Evolutionary conservation across 2,329 filamentous ascomycete genomes (phyloP).

Genomic region (Capronia epimyces): DNA sequence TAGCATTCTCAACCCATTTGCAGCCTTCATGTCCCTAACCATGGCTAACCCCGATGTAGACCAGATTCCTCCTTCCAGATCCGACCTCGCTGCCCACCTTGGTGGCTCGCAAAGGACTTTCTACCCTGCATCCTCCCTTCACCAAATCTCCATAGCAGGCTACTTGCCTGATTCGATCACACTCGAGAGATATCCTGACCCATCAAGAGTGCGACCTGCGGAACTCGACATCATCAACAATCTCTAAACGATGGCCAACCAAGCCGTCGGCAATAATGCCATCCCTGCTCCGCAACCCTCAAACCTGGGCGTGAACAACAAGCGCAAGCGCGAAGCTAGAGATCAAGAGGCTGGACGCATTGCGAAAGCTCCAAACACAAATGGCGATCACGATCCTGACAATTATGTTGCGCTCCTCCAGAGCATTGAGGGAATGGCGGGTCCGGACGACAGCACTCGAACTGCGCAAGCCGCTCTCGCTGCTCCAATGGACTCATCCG

Average conservation of each 20-base stretch:
- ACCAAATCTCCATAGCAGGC: slow-evolving; percentile 4
- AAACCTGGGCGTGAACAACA: slow-evolving; percentile 21
- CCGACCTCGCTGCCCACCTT: slow-evolving; percentile 24
- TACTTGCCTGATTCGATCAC: slow-evolving; percentile 1
- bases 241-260: slow-evolving; percentile 10
- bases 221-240: background rate
- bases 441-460: slow-evolving; percentile 37
- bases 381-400: slow-evolving; percentile 31
- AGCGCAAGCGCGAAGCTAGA: slow-evolving; percentile 26
- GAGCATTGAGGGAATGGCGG: slow-evolving; percentile 42
- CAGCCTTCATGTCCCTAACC: slow-evolving; percentile 1
- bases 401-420: slow-evolving; percentile 46
- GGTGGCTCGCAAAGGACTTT: slow-evolving; percentile 25
- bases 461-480: slow-evolving; percentile 46
- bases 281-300: slow-evolving; percentile 5
- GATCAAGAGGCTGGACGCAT: slow-evolving; percentile 24
- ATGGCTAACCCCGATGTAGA: slow-evolving; percentile 18
- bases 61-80: slow-evolving; percentile 4
- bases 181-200: background rate
- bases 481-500: slow-evolving; percentile 41
- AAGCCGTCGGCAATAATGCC: background rate
- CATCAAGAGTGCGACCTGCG: background rate
- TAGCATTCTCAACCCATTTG: background rate
- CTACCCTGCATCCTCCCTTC: slow-evolving; percentile 26
- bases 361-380: slow-evolving; percentile 22